Percentiles rank a stretch among this genome's conserved stretches.
Conservation (phyloP, 2,329 filamentous ascomycete genomes). For the Diplodia corticola region DNA sequence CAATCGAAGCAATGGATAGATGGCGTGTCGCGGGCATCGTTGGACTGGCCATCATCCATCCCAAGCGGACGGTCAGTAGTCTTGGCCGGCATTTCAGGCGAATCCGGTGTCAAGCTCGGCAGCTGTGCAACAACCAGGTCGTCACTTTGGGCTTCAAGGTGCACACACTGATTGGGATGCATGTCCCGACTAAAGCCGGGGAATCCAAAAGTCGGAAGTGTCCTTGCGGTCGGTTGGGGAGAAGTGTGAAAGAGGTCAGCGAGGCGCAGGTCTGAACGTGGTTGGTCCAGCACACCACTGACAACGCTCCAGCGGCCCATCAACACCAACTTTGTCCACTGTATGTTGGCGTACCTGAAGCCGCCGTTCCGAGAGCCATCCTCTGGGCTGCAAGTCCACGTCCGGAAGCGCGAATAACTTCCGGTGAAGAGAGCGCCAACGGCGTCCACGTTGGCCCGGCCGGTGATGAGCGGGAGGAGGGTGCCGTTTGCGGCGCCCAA, state of each 20-base stretch:
- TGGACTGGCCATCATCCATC: neutral
- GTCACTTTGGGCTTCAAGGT: neutral
- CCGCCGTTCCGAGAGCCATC: constrained; percentile 24
- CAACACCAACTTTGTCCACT: constrained; percentile 33
- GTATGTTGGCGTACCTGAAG: constrained; percentile 29
- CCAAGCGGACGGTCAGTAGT: neutral
- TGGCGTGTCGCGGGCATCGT: neutral
- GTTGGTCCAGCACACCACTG: constrained; percentile 29
- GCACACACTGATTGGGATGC: neutral
- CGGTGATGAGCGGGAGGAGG: constrained; percentile 29
- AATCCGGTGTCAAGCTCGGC: neutral
- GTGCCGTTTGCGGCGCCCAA: constrained; percentile 17
- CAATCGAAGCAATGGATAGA: constrained; percentile 40
- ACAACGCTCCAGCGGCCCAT: constrained; percentile 31
- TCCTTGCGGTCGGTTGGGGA: neutral
- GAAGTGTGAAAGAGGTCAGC: neutral
- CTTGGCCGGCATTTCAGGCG: neutral
- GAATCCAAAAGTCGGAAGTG: neutral
- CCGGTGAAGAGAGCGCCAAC: constrained; percentile 27
- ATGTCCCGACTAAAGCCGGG: neutral
- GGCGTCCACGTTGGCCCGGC: constrained; percentile 24
- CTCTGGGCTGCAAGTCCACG: constrained; percentile 30
- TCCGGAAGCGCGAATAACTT: constrained; percentile 31
- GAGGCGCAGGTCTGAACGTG: neutral
- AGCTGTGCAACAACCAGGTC: neutral